Evolutionary conservation across 371 early-diverging fungal species (phyloP).

Genomic region (Dinochytrium kinnereticum): DNA sequence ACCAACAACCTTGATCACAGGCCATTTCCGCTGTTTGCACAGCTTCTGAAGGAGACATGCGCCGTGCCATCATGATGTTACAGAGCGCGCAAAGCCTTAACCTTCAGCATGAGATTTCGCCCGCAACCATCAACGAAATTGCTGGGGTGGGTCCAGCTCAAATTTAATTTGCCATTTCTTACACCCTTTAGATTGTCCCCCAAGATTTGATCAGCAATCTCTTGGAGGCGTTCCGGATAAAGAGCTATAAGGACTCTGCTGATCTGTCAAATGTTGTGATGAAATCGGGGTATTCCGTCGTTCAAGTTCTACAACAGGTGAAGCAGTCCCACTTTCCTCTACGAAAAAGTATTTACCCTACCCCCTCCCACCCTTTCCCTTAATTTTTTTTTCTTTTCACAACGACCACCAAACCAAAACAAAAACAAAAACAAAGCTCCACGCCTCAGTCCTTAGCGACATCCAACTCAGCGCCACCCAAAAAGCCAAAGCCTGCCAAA

Average conservation of each 20-base stretch:
- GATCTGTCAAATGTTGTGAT: constrained; percentile 60
- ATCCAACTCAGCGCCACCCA: constrained; percentile 67
- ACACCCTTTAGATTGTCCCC: constrained; percentile 61
- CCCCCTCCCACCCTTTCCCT: too few relatives aligned
- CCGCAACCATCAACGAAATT: constrained; percentile 72
- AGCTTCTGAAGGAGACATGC: constrained; percentile 87
- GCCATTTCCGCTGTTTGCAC: constrained; percentile 76
- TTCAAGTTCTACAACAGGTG: constrained; percentile 73
- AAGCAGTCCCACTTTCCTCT: background rate
- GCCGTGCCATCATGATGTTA: constrained; percentile 89
- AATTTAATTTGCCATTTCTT: background rate
- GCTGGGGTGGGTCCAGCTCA: constrained; percentile 67
- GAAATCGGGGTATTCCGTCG: constrained; percentile 76
- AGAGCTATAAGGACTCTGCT: constrained; percentile 49
- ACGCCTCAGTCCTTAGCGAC: constrained; percentile 65
- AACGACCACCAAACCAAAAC: too few relatives aligned
- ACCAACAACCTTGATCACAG: constrained; percentile 38
- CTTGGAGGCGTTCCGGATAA: constrained; percentile 56
- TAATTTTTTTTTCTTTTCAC: too few relatives aligned
- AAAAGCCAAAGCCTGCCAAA: constrained; percentile 69
- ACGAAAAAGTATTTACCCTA: too few relatives aligned
- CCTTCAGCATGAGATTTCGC: constrained; percentile 60
- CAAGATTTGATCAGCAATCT: constrained; percentile 61
- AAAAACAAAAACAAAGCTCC: constrained; percentile 56
- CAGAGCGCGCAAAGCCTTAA: constrained; percentile 80